phyloP scores from a whole-genome alignment of 192 early-diverging fungal genomes.

The Entomortierella chlamydospora region DNA sequence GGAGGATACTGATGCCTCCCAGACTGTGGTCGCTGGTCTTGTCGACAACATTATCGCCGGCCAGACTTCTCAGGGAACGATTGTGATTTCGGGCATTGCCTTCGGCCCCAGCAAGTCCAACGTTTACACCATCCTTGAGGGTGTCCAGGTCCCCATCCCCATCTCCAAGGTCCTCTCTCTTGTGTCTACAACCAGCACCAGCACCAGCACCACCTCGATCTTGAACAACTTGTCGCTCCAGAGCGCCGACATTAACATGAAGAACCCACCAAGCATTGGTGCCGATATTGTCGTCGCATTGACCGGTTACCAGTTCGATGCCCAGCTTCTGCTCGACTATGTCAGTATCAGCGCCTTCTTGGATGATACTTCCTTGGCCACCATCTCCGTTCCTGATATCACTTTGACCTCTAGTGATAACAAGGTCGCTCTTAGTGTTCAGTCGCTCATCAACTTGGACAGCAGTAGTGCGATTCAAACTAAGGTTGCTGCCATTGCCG shows the following conservation, averaged over 20 bases:
- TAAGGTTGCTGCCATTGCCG: slow-evolving; percentile 52
- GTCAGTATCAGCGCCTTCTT: slow-evolving; percentile 51
- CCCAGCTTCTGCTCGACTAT: slow-evolving; percentile 48
- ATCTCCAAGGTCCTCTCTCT: slow-evolving; percentile 37
- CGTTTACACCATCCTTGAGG: slow-evolving; percentile 35
- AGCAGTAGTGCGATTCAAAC: slow-evolving; percentile 30
- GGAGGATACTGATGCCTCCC: slow-evolving; percentile 28
- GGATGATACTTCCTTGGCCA: slow-evolving; percentile 40
- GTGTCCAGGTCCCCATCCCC: slow-evolving; percentile 35
- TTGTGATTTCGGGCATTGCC: slow-evolving; percentile 28
- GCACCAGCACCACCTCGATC: slow-evolving; percentile 19
- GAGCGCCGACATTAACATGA: slow-evolving; percentile 44
- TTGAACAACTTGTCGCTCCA: slow-evolving; percentile 25
- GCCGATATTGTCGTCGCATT: slow-evolving; percentile 41
- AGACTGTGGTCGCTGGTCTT: slow-evolving; percentile 32
- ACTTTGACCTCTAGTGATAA: slow-evolving; percentile 36
- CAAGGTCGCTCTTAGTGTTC: slow-evolving; percentile 25
- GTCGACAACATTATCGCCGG: slow-evolving; percentile 38
- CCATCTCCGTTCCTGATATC: slow-evolving; percentile 40
- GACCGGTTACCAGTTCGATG: slow-evolving; percentile 41
- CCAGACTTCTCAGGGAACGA: slow-evolving; percentile 16
- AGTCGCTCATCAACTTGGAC: slow-evolving; percentile 35
- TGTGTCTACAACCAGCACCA: slow-evolving; percentile 9
- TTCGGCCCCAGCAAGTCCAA: slow-evolving; percentile 32
- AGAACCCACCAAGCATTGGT: slow-evolving; percentile 49